Evolutionary conservation across 306 rosid genomes (phyloP), one percentile per base, ranked within the genome.

Genomic region (Corylus americana): DNA sequence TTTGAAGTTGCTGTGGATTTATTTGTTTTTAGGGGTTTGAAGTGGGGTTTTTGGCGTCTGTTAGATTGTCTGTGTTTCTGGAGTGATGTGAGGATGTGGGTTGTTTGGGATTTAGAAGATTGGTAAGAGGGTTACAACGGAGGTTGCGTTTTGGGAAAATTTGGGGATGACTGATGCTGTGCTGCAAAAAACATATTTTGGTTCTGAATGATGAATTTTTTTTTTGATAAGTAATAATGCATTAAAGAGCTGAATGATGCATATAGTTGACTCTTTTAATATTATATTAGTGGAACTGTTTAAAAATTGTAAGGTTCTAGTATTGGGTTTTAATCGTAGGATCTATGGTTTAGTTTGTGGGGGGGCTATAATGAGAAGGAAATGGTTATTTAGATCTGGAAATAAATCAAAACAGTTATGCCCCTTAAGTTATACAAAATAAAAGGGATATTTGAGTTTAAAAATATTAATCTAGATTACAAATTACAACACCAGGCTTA

Each of bases 301-400:
- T n/a, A 5, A 6, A 27, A 42, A 10, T 20, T 31, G 17, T 74
- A n/a, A 42, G 44, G 5, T 10, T 27, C 10, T 59, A 8, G 54
- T 55, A 11, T 17, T n/a, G 0, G 11, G 7, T 25, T 3, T 74
- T 44, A 2, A 20, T 47, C 61, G 71, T 12, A 22, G 69, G 51
- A 27, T 31, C 57, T 68, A 2, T 8, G 69, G 62, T 74, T 44
- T 66, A 66, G 57, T 48, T 80, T 51, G 29, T 25, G 76, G n/a
- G 18, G 27, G 58, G 71, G 13, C 68, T 62, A 22, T 69, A 14
- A 11, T 2, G 48, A 29, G 55, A 74, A 54, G 3, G 4, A 35
- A 27, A 47, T 57, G 2, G 18, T 27, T 55, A 16, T 74, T 10
- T 66, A 35, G 48, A 35, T 66, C 12, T 37, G 47, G 49, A 25